Base-by-base conservation (phyloP, 495 filamentous ascomycete species). In the Hyphodiscus hymeniophilus region DNA sequence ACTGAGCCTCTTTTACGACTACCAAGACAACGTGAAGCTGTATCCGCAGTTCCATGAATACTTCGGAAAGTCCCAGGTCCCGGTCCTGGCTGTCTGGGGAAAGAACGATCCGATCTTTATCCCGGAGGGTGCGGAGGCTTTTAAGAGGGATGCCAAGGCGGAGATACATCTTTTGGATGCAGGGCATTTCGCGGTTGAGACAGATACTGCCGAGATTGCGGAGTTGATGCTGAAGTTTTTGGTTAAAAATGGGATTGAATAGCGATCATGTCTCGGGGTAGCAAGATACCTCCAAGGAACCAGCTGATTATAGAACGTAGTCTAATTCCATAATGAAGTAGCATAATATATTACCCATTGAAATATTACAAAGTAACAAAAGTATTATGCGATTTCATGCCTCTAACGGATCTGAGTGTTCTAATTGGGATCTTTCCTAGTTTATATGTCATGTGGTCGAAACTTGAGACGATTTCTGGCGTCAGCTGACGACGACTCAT, bases 171-270 rank as follows among this genome's bases (percentile, higher is more conserved):
- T 76, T 36, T 46, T 82, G 38, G 76, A 85, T 61, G 73, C 70
- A 0, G 76, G 76, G 0, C 81, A 84, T 62, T 82, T 83, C 66
- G 78, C 78, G 15, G 57, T 78, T 1, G 77, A 83, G 66, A 77
- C 64, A 1, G 67, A 81, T 48, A 60, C 63, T 39, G 57, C 57
- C 39, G 60, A 65, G 53, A 71, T 83, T 60, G 76, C 70, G 3
- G 40, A 44, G 32, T 59, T 69, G 57, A 74, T 76, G 16, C 49
- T 68, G 47, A 56, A 55, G 7, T 79, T 81, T 55, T 61, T 79
- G 48, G 56, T 49, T 18, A 68, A 56, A 46, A 54, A 54, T 34
- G 48, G 46, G 13, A 40, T 54, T 34, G 54, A 28, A 47, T 23
- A 51, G 46, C n/a, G n/a, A 34, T 5, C 31, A 6, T 34, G n/a